Percentiles rank a stretch among this genome's conserved stretches.
phyloP scores from a whole-genome alignment of 164 flowering plant species.

The Houttuynia cordata region DNA sequence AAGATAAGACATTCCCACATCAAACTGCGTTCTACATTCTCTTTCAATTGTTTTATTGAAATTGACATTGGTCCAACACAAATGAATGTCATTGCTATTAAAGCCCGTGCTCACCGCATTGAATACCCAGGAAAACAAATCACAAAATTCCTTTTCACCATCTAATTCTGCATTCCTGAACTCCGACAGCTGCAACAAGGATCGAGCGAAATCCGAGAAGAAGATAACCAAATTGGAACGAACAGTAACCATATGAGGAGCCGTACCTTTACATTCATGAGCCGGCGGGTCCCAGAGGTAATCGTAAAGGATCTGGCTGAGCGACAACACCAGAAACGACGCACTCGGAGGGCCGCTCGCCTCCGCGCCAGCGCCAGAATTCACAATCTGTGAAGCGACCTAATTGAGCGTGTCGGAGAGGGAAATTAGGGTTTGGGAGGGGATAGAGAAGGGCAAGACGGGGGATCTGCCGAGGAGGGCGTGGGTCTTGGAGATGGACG shows the following conservation, averaged over 20 bases:
- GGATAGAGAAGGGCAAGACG: constrained; percentile 43
- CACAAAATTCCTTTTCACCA: constrained; percentile 15
- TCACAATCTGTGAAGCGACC: constrained; percentile 13
- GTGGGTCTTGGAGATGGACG: constrained; percentile 47
- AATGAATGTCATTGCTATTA: constrained; percentile 45
- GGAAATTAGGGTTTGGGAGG: constrained; percentile 25
- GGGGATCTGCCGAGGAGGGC: constrained; percentile 22
- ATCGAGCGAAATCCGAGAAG: constrained; percentile 37
- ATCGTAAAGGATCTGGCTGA: constrained; percentile 55
- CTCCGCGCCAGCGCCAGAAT: neutral
- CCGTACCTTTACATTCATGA: constrained; percentile 21
- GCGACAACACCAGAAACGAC: constrained; percentile 23
- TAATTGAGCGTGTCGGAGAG: constrained; percentile 28
- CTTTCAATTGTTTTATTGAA: constrained; percentile 11
- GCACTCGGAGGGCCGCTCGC: constrained; percentile 14
- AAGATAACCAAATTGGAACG: constrained; percentile 59
- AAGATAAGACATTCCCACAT: constrained; percentile 8
- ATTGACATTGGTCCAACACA: constrained; percentile 63
- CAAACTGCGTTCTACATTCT: constrained; percentile 2
- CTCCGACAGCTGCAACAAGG: constrained; percentile 17
- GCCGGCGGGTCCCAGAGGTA: constrained; percentile 61
- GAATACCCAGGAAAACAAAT: constrained; percentile 29
- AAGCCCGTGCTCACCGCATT: constrained; percentile 38
- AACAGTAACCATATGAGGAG: constrained; percentile 9
- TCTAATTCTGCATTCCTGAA: constrained; percentile 25